Base-by-base conservation (phyloP, 1,284 basidiomycete species). In the Trichosporon ovoides region DNA sequence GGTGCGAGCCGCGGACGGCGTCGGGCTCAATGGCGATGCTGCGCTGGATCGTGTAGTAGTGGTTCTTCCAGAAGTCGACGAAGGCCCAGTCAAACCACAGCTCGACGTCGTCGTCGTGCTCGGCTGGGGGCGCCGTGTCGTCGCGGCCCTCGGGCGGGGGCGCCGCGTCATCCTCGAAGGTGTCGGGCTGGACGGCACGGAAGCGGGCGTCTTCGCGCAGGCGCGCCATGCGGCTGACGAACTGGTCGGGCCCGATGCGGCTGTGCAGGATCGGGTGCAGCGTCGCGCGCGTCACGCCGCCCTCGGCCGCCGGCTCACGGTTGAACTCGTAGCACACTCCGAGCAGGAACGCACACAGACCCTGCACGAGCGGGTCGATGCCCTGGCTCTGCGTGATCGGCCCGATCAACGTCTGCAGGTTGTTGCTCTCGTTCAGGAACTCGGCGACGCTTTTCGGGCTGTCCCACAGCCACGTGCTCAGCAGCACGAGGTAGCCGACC, bases 51-150 rank as follows among this genome's bases (percentile, higher is more conserved):
- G 80, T 80, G 63, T 82, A 90, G 68, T 92, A 95, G 71, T 95
- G 93, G 55, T 91, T 91, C 78, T 98, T 97, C 88, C 92, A 94
- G 73, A 98, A 98, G 75, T 98, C 95, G n/a, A 97, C 87, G 77
- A 98, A 98, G 2, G 87, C 84, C 91, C 93, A 98, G 73, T 98
- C 93, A 72, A 98, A 91, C 95, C 94, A 98, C 34, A 97, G 80
- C 72, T 94, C 94, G n/a, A 84, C 84, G 65, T 89, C 88, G 62
- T 83, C 83, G 56, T 78, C 76, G 53, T 82, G 77, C 28, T 74
- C 75, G 34, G 68, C 67, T 13, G 70, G 70, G 3, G 68, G 69
- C 7, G 56, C 69, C 6, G 56, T 49, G 11, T 38, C 59, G 12
- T 59, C 59, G 13, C 63, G 67, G 24, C 63, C 65, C 48, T 75